These are phyloP conservation scores for Lagenaria siceraria DNA, from an alignment of 306 rosid genomes.

Conservation along the genomic window DNA sequence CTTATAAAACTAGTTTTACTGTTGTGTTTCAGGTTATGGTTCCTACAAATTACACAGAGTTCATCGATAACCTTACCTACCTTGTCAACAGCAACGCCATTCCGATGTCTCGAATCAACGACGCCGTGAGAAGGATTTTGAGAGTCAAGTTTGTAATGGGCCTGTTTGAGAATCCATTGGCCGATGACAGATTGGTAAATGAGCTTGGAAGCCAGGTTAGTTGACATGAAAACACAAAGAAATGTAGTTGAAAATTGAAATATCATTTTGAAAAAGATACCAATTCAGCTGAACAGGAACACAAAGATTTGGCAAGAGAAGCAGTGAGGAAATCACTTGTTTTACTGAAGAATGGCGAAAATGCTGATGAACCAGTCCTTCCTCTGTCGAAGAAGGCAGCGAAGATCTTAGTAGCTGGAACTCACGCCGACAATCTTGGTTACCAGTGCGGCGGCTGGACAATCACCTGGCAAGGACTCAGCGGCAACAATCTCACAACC, in stretches of 20 bases:
- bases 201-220: constrained; percentile 27
- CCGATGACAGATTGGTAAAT: constrained; percentile 22
- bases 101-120: constrained; percentile 27
- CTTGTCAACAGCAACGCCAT: constrained; percentile 11
- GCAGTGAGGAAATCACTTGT: constrained; percentile 16
- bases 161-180: constrained; percentile 25
- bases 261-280: neutral
- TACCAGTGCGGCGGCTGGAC: constrained; percentile 14
- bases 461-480: constrained; percentile 5
- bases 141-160: constrained; percentile 26
- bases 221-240: neutral
- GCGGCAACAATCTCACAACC: constrained; percentile 8
- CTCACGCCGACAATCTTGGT: constrained; percentile 9
- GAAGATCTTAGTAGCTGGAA: constrained; percentile 9
- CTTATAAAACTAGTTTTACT: neutral
- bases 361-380: neutral
- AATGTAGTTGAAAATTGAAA: neutral
- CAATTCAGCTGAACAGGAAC: constrained; percentile 2
- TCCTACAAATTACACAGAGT: constrained; percentile 19
- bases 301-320: constrained; percentile 12
- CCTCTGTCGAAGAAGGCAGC: constrained; percentile 5
- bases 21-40: constrained; percentile 21
- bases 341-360: constrained; percentile 6
- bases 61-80: constrained; percentile 17
- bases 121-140: constrained; percentile 27